Evolutionary conservation across 169 alveolate species (phyloP).

Genomic region (Eimeria sp.): DNA sequence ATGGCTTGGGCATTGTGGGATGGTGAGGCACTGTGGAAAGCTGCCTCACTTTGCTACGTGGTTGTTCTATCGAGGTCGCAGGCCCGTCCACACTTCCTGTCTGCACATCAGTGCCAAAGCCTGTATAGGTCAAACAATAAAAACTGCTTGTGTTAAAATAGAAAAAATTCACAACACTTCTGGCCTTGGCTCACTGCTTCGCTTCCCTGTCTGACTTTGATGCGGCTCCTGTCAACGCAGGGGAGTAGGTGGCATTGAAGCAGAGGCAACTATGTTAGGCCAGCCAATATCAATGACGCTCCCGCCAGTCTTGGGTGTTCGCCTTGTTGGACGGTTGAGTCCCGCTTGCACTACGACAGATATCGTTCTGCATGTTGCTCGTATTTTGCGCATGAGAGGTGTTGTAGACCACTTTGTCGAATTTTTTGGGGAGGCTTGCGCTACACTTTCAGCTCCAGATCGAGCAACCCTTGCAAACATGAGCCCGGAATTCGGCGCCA

Average conservation of each 20-base stretch:
- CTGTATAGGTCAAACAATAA: not conserved
- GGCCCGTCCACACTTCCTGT: not conserved
- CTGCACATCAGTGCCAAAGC: not conserved
- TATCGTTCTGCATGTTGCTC: conserved; percentile 90
- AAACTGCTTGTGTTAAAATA: not conserved
- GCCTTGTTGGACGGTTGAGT: conserved; percentile 95
- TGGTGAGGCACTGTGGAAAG: conserved; percentile 83
- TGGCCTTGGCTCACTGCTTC: not conserved
- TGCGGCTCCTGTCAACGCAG: conserved; percentile 85
- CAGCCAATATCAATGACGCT: conserved; percentile 98
- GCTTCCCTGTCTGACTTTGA: not conserved
- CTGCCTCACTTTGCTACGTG: not conserved
- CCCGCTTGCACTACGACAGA: conserved; percentile 96
- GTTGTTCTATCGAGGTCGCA: not conserved
- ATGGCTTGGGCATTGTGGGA: conserved; percentile 97
- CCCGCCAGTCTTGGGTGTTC: conserved; percentile 98
- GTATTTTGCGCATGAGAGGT: conserved; percentile 94
- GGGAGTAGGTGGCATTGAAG: conserved; percentile 99
- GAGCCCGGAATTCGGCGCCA: conserved; percentile 99
- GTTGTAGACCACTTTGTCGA: conserved; percentile 99
- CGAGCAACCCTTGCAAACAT: conserved; percentile 98
- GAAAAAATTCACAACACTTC: not conserved
- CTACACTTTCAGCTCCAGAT: conserved; percentile 94
- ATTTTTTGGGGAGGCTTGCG: conserved; percentile 96
- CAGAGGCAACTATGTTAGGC: conserved; percentile 99